Base-by-base conservation (phyloP, 2,329 filamentous ascomycete genomes). In the Coniochaeta sp. region DNA sequence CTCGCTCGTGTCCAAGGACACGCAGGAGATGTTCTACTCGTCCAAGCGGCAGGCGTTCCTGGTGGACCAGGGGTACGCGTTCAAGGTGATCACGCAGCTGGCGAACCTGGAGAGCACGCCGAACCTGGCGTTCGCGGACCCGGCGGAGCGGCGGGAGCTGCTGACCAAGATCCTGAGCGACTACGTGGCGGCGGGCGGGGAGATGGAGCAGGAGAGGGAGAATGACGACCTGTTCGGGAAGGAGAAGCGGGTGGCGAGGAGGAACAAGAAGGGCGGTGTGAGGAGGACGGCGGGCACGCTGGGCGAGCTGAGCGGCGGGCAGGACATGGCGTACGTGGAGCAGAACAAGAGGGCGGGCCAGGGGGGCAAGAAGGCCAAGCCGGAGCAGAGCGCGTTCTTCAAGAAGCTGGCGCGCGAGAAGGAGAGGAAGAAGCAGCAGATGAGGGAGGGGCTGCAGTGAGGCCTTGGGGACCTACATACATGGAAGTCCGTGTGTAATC, bases 1-100 rank as follows among this genome's bases (percentile, higher is more conserved):
- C 76, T 96, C 91, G 0, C 83, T 99, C 0, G 95, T 99, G 3
- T 96, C 91, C 6, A 98, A 98, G 73, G 95, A 99, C 71, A 99
- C 95, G 0, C 89, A 93, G 63, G 95, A 99, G 73, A 98, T 99
- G 93, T 95, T 88, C 71, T 99, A 96, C 73, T 97, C 93, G 0
- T 93, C 92, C 4, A 98, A 97, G 74, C 85, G 95, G 10, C 95
- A 99, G 74, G 93, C 95, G 1, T 99, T 99, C 77, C 81, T 99
- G 1, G 93, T 99, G 24, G 95, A 99, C 66, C 95, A 99, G 74
- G 95, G 95, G 10, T 99, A 99, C 72, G 93, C 95, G 0, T 99
- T 99, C 82, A 98, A 98, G 72, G 93, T 98, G 63, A 99, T 99
- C 72, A 99, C 95, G 0, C 91, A 96, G 69, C 81, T 99, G 8